Conservation (phyloP, 305 asterid species). For the Ruellia speciosa region DNA sequence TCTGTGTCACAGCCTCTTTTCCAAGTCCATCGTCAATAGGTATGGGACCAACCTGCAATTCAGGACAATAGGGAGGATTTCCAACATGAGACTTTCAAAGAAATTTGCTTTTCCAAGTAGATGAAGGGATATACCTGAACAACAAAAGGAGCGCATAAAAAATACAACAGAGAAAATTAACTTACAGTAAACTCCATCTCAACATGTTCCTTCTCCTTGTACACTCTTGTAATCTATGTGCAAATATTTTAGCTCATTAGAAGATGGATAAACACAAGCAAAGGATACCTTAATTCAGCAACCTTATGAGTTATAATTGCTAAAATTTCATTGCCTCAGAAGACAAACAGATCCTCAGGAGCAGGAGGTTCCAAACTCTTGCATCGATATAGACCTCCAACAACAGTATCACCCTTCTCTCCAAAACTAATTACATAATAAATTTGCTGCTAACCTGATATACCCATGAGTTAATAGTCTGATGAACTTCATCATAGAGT, state of each 20-base stretch:
- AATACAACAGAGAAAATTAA: constrained; percentile 8
- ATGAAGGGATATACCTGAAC: background rate
- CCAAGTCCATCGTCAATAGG: constrained; percentile 75
- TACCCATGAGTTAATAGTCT: constrained; percentile 71
- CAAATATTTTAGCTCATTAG: constrained; percentile 14
- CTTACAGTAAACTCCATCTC: constrained; percentile 85
- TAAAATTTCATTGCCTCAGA: too few relatives aligned
- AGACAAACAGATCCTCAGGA: too few relatives aligned
- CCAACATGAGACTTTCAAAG: constrained; percentile 6
- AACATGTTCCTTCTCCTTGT: constrained; percentile 81
- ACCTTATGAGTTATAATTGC: background rate
- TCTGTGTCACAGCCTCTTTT: constrained; percentile 70
- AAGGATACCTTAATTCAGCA: background rate
- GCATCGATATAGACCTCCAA: too few relatives aligned
- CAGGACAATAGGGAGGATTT: constrained; percentile 16
- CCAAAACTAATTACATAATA: constrained; percentile 2
- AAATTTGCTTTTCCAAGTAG: background rate
- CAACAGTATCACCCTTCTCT: too few relatives aligned
- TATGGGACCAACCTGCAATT: constrained; percentile 85
- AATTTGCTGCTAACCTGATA: constrained; percentile 55
- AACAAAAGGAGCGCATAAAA: background rate
- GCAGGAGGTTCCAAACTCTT: too few relatives aligned
- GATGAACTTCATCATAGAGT: constrained; percentile 87
- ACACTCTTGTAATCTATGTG: constrained; percentile 72
- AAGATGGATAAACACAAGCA: background rate